Conservation (phyloP, 202 grass and related monocot genomes). For the Tripidium arundinaceum region DNA sequence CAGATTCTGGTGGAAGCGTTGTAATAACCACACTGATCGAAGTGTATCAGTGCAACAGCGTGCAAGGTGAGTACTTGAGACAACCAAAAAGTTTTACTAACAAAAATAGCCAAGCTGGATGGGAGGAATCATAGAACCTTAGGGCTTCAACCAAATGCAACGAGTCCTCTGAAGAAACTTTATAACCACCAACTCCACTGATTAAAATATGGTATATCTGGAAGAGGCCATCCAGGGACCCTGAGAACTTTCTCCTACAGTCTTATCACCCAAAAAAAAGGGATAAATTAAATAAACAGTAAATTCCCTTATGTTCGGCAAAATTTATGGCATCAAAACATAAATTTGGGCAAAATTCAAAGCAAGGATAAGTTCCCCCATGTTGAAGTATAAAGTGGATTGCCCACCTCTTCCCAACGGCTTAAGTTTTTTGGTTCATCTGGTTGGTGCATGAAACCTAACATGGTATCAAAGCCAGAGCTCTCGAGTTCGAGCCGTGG, state of each 20-base stretch:
- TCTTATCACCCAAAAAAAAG: slow-evolving; percentile 45
- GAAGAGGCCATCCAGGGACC: slow-evolving; percentile 91
- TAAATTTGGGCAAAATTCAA: background rate
- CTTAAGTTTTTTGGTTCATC: background rate
- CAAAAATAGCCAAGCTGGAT: slow-evolving; percentile 21
- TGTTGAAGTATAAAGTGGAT: background rate
- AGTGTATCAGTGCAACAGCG: slow-evolving; percentile 22
- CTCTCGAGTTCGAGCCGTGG: too few relatives aligned
- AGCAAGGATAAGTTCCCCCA: background rate
- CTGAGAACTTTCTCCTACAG: slow-evolving; percentile 80
- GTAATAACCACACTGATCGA: slow-evolving; percentile 70
- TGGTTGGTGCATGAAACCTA: too few relatives aligned
- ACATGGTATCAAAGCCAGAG: too few relatives aligned
- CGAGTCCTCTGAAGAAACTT: slow-evolving; percentile 96
- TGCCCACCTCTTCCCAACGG: background rate
- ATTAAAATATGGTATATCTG: slow-evolving; percentile 91
- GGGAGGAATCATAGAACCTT: slow-evolving; percentile 51
- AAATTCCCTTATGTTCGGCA: too few relatives aligned
- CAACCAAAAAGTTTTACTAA: slow-evolving; percentile 24
- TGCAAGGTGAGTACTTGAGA: slow-evolving; percentile 12
- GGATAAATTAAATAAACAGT: slow-evolving; percentile 11
- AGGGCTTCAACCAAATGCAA: slow-evolving; percentile 99
- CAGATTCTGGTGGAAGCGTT: slow-evolving; percentile 72
- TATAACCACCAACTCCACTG: slow-evolving; percentile 95
- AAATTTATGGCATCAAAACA: background rate